Conservation (phyloP, 768 basidiomycete genomes). For the Cantharellus cinnabarinus region DNA sequence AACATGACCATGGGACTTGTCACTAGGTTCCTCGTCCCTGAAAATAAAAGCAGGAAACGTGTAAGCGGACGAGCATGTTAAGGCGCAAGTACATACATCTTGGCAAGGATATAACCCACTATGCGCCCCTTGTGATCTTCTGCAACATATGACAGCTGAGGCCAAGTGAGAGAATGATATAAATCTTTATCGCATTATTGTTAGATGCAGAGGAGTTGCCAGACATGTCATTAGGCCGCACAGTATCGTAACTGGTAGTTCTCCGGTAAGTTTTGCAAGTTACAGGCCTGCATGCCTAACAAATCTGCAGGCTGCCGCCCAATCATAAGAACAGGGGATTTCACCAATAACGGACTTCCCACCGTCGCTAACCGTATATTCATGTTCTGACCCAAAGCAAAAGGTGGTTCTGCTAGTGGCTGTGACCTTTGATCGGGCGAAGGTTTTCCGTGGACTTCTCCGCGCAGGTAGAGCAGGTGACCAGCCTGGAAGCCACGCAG, state of each 20-base stretch:
- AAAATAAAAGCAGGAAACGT: background rate
- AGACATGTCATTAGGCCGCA: background rate
- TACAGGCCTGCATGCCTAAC: constrained; percentile 28
- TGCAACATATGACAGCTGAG: constrained; percentile 27
- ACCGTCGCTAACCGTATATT: background rate
- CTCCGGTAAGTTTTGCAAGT: constrained; percentile 27
- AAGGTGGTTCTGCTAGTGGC: background rate
- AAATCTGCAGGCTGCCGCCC: constrained; percentile 21
- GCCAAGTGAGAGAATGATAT: constrained; percentile 29
- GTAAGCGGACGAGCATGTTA: background rate
- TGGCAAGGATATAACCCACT: constrained; percentile 29
- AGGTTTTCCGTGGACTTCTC: no score
- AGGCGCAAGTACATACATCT: constrained; percentile 19
- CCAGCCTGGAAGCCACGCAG: no score
- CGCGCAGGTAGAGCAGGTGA: no score
- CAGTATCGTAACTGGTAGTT: constrained; percentile 17
- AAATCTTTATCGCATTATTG: constrained; percentile 17
- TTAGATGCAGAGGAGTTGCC: background rate
- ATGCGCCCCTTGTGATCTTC: constrained; percentile 24
- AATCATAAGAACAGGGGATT: background rate
- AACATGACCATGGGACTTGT: constrained; percentile 67
- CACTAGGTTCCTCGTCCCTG: constrained; percentile 36
- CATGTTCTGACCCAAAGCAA: background rate
- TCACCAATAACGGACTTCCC: background rate
- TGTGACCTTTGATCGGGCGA: no score